Percentiles rank a stretch among this genome's conserved stretches.
phyloP scores from a whole-genome alignment of 2,329 filamentous ascomycete species.

The Ramularia endophylla region DNA sequence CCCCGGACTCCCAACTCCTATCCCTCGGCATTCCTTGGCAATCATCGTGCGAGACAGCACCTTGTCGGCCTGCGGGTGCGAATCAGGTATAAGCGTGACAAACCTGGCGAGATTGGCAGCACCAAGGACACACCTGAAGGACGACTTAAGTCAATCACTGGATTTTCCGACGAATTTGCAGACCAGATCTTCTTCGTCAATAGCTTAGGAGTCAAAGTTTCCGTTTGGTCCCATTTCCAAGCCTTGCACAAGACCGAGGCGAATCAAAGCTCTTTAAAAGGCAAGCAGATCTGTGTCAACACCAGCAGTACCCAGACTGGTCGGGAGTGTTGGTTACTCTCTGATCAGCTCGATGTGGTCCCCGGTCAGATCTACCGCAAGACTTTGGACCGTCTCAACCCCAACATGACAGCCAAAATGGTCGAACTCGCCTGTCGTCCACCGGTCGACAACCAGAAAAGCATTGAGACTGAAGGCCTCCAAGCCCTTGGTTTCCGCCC shows the following conservation, averaged over 20 bases:
- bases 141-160: conserved; percentile 7
- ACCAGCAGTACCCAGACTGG: conserved; percentile 3
- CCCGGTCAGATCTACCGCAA: conserved; percentile 3
- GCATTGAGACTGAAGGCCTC: conserved; percentile 1
- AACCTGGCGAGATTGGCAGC: conserved; percentile 1
- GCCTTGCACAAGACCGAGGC: background rate
- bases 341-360: conserved; percentile 5
- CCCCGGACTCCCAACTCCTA: background rate
- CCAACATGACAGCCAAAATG: conserved; percentile 3
- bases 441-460: background rate
- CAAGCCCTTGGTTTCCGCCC: conserved; percentile 1
- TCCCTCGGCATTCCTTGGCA: no score
- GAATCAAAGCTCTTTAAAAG: background rate
- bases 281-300: conserved; percentile 6
- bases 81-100: conserved; percentile 6
- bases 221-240: conserved; percentile 3
- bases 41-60: conserved; percentile 1
- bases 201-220: background rate
- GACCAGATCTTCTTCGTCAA: background rate
- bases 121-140: background rate
- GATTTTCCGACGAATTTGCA: background rate
- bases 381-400: conserved; percentile 1
- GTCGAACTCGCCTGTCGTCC: background rate
- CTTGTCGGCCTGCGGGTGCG: conserved; percentile 3
- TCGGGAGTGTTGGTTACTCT: conserved; percentile 4